phyloP scores from a whole-genome alignment of 208 protist species.

The Trichomonas gallinae region DNA sequence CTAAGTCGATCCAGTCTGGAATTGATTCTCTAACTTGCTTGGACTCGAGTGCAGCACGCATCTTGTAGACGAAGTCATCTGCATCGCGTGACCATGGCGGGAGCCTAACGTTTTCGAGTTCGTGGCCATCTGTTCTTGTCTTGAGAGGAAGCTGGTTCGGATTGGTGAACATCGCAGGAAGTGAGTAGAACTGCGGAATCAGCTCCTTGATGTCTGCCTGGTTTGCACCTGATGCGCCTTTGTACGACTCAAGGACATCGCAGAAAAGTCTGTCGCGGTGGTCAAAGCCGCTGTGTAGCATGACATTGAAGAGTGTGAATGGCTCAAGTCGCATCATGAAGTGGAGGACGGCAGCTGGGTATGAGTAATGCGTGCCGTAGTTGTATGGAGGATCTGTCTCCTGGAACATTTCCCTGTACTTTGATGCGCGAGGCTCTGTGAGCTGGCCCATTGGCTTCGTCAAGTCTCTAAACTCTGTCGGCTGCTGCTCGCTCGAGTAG shows the following conservation, averaged over 20 bases:
- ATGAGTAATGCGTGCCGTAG: background rate
- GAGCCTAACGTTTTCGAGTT: conserved; percentile 29
- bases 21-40: conserved; percentile 40
- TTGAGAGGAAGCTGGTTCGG: conserved; percentile 41
- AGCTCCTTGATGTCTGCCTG: conserved; percentile 32
- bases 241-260: background rate
- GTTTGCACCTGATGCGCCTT: background rate
- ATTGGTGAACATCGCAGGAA: conserved; percentile 46
- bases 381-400: background rate
- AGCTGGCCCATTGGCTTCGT: background rate
- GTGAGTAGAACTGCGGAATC: conserved; percentile 51
- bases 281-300: background rate
- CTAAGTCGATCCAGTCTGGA: conserved; percentile 55
- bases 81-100: conserved; percentile 28
- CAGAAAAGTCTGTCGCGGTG: background rate
- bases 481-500: background rate
- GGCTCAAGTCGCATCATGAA: background rate
- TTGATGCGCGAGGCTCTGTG: background rate
- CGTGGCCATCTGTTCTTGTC: conserved; percentile 23
- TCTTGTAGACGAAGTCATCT: conserved; percentile 43
- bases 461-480: background rate
- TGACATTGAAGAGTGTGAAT: background rate
- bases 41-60: conserved; percentile 45
- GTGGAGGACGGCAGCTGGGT: background rate
- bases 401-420: background rate